phyloP scores from a whole-genome alignment of 768 basidiomycete genomes.

The Clathrus columnatus region DNA sequence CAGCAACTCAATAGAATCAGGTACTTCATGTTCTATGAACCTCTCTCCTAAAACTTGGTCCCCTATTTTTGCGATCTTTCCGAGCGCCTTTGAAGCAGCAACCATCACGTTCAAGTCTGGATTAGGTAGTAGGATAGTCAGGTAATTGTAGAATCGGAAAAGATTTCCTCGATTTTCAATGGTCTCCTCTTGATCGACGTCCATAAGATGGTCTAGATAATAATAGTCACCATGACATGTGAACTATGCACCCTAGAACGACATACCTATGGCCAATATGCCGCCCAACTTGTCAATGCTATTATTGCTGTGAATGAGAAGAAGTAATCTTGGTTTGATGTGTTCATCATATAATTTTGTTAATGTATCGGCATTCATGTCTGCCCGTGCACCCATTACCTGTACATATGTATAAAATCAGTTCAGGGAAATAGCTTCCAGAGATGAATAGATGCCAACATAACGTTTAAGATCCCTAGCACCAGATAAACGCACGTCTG shows the following conservation, averaged over 20 bases:
- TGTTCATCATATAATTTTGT: slow-evolving; percentile 81
- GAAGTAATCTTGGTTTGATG: slow-evolving; percentile 71
- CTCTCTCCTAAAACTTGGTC: slow-evolving; percentile 78
- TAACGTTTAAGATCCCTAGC: slow-evolving; percentile 68
- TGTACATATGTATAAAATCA: slow-evolving; percentile 23
- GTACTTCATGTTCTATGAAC: slow-evolving; percentile 87
- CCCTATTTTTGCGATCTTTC: slow-evolving; percentile 76
- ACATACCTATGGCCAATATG: slow-evolving; percentile 75
- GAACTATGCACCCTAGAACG: not conserved
- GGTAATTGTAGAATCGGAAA: slow-evolving; percentile 86
- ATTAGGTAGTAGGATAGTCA: slow-evolving; percentile 77
- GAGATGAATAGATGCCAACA: slow-evolving; percentile 34
- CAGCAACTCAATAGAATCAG: slow-evolving; percentile 70
- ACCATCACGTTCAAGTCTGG: slow-evolving; percentile 92
- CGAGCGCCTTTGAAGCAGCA: slow-evolving; percentile 85
- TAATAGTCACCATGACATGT: not conserved
- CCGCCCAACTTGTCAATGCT: slow-evolving; percentile 78
- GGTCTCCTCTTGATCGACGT: slow-evolving; percentile 69
- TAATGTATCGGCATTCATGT: slow-evolving; percentile 75
- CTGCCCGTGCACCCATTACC: slow-evolving; percentile 66
- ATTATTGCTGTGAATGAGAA: slow-evolving; percentile 75
- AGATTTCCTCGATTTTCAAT: slow-evolving; percentile 66
- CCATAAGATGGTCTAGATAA: slow-evolving; percentile 60
- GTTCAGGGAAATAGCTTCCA: not conserved
- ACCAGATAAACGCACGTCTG: slow-evolving; percentile 56